phyloP scores from a whole-genome alignment of 768 basidiomycete genomes.

The Mrakia blollopis region DNA sequence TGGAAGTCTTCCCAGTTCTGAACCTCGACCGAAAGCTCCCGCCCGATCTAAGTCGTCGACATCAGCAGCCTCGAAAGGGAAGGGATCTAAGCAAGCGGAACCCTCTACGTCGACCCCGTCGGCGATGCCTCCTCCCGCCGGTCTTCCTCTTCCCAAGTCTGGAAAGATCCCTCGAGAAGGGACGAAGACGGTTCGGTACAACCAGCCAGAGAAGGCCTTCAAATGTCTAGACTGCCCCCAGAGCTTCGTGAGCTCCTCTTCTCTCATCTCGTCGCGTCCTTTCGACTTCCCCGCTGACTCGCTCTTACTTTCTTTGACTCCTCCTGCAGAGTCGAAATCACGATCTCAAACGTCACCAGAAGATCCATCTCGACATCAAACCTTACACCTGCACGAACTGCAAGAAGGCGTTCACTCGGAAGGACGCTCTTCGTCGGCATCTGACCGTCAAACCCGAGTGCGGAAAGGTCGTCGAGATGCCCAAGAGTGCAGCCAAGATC shows the following conservation, averaged over 20 bases:
- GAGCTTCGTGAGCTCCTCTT: slow-evolving; percentile 40
- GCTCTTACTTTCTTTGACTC: not conserved
- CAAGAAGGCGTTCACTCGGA: slow-evolving; percentile 45
- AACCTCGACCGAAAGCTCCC: not conserved
- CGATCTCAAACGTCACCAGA: slow-evolving; percentile 45
- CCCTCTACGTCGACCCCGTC: not conserved
- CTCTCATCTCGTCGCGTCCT: not conserved
- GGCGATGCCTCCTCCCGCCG: not conserved
- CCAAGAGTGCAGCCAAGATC: slow-evolving; percentile 19
- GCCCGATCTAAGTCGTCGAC: not conserved
- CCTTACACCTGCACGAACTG: slow-evolving; percentile 46
- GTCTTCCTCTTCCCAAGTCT: not conserved
- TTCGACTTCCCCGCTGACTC: not conserved
- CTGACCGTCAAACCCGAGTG: slow-evolving; percentile 41
- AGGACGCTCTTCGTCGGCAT: slow-evolving; percentile 45
- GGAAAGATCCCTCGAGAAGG: not conserved
- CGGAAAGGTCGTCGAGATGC: slow-evolving; percentile 28
- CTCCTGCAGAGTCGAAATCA: slow-evolving; percentile 43
- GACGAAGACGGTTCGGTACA: slow-evolving; percentile 2
- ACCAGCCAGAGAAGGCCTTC: slow-evolving; percentile 40
- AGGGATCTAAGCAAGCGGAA: not conserved
- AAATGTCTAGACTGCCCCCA: slow-evolving; percentile 45
- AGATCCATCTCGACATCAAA: slow-evolving; percentile 44
- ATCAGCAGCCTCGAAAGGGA: not conserved
- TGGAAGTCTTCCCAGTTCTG: not conserved